Base-by-base conservation (phyloP, 306 rosid species). In the Macrotyloma uniflorum region DNA sequence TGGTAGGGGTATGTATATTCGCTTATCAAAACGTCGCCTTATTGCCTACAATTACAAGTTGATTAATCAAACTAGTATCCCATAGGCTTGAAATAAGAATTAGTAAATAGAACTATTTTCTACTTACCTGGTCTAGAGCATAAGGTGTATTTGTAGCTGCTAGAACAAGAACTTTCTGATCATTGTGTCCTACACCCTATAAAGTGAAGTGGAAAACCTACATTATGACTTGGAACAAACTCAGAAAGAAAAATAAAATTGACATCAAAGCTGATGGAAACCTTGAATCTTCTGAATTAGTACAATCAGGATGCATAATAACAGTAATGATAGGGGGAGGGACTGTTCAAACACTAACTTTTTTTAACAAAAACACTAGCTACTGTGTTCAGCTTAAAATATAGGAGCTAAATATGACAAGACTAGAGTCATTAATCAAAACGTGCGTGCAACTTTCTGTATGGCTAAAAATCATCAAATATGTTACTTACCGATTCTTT, bases 131-230 rank as follows among this genome's bases (percentile, higher is more conserved):
- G 78, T 96, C 99, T 51, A 96, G 86, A 68, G 99, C 94, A 74
- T 96, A 96, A 10, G 99, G 99, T 47, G 99, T 96, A 85, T 96
- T 96, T 45, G 99, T 96, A 42, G 99, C 99, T 38, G 99, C 99
- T 76, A 96, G 99, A 86, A 96, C 98, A 12, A 96, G 99, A 87
- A 96, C 99, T 82, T 96, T 96, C 82, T 96, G 88, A 71, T 96
- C 99, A 85, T 88, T 91, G 86, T 86, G 58, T 74, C 99, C 99
- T n/a, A 96, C 96, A 80, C 98, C 98, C 98, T 93, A 88, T 73
- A 59, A 58, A 20, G 75, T 73, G 75, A 70, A 67, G 77, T 64
- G 53, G 67, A 76, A 59, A 74, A 77, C 50, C 19, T 65, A 76
- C 70, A 55, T 50, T 32, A 82, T 14, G 33, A 66, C 32, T 45